A percentile compares a stretch with the other conserved stretches of the same genome.
These are phyloP conservation scores for Aspergillus clavatus DNA, from an alignment of 2,329 filamentous ascomycete genomes.

Conservation along the genomic window DNA sequence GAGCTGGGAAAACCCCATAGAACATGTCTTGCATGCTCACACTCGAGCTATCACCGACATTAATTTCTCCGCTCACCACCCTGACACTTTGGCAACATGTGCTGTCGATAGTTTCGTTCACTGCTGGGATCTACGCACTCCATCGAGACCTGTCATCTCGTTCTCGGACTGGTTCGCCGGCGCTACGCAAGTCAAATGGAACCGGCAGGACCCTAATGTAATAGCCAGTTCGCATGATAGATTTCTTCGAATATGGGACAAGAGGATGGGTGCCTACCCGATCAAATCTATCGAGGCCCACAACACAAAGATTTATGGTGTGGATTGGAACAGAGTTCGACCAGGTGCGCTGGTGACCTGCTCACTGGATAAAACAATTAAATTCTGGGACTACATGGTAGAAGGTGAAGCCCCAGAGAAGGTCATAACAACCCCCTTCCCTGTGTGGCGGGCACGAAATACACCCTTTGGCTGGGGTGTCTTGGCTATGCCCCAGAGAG, in stretches of 20 bases:
- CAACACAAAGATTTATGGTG: conserved; percentile 86
- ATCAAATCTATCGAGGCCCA: conserved; percentile 82
- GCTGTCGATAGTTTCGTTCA: conserved; percentile 91
- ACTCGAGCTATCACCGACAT: conserved; percentile 90
- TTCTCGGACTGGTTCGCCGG: conserved; percentile 93
- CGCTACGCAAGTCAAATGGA: conserved; percentile 93
- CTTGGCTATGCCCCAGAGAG: conserved; percentile 86
- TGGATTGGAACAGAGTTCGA: conserved; percentile 85
- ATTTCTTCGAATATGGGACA: conserved; percentile 85
- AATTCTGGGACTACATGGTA: conserved; percentile 79
- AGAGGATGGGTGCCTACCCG: conserved; percentile 70
- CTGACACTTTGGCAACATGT: conserved; percentile 83
- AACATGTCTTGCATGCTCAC: conserved; percentile 81
- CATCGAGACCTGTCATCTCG: conserved; percentile 67
- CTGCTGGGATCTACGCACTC: conserved; percentile 79
- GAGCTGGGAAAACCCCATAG: conserved; percentile 70
- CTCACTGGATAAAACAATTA: conserved; percentile 86
- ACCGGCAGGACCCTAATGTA: conserved; percentile 78
- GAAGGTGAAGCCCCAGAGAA: conserved; percentile 64
- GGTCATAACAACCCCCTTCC: conserved; percentile 75
- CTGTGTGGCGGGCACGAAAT: conserved; percentile 85
- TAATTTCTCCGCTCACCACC: conserved; percentile 91
- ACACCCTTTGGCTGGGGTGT: conserved; percentile 85
- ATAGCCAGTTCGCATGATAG: conserved; percentile 87
- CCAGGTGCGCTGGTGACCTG: conserved; percentile 74